A percentile compares a stretch with the other conserved stretches of the same genome.
These are phyloP conservation scores for Scenedesmus sp. DNA, from an alignment of 163 green algal species.

Conservation along the genomic window DNA sequence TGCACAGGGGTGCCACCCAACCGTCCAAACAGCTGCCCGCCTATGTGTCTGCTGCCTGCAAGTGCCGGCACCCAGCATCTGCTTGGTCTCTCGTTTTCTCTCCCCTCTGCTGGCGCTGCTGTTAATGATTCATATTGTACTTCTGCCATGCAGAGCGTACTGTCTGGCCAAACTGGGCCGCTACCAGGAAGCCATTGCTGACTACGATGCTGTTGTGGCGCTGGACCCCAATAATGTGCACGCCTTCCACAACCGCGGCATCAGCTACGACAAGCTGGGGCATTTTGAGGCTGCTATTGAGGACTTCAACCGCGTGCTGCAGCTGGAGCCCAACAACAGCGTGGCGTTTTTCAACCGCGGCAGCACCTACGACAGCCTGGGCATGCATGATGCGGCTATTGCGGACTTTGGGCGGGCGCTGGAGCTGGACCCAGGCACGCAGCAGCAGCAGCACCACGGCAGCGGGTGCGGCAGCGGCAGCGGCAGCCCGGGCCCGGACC, in stretches of 20 bases:
- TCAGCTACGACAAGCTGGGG: slow-evolving; percentile 51
- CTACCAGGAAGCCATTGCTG: slow-evolving; percentile 75
- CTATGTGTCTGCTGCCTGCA: background rate
- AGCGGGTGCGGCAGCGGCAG: background rate
- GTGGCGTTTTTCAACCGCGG: slow-evolving; percentile 89
- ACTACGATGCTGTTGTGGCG: slow-evolving; percentile 78
- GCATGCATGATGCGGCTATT: slow-evolving; percentile 68
- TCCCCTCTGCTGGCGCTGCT: background rate
- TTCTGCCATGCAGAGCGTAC: slow-evolving; percentile 79
- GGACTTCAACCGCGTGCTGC: slow-evolving; percentile 79
- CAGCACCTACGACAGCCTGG: slow-evolving; percentile 68
- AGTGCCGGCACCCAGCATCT: background rate
- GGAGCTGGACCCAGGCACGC: slow-evolving; percentile 64
- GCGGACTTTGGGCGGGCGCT: slow-evolving; percentile 83
- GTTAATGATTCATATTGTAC: background rate
- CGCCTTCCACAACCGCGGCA: slow-evolving; percentile 75
- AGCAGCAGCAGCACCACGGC: background rate
- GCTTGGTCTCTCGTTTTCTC: background rate
- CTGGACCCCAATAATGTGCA: slow-evolving; percentile 72
- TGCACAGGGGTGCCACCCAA: background rate
- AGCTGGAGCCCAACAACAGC: slow-evolving; percentile 74
- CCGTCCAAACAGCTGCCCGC: background rate
- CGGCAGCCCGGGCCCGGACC: slow-evolving; percentile 19
- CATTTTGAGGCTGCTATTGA: slow-evolving; percentile 58
- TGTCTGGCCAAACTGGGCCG: slow-evolving; percentile 82